These are phyloP conservation scores for Nicotiana rustica DNA, from an alignment of 305 asterid genomes.

Conservation along the genomic window DNA sequence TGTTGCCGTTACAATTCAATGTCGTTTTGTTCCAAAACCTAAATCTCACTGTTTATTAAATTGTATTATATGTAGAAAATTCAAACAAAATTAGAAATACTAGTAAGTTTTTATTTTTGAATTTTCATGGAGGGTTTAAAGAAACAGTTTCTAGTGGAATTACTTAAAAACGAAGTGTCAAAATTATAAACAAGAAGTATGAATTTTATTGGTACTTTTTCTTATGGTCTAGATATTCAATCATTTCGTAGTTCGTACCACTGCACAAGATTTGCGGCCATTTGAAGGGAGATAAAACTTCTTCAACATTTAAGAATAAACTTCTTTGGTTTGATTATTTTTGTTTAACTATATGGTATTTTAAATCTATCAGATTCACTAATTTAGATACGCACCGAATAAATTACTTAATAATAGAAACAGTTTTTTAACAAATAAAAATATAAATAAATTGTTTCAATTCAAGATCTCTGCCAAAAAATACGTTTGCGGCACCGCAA, in stretches of 20 bases:
- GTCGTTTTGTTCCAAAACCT: neutral
- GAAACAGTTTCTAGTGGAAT: neutral
- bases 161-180: neutral
- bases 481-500: too few relatives aligned
- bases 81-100: neutral
- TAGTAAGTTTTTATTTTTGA: neutral
- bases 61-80: neutral
- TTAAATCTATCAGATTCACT: too few relatives aligned
- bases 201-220: neutral
- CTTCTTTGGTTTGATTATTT: too few relatives aligned
- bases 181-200: neutral
- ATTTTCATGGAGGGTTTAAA: neutral
- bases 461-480: too few relatives aligned
- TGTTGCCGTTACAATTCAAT: slow-evolving; percentile 31
- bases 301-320: too few relatives aligned
- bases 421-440: too few relatives aligned
- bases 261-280: slow-evolving; percentile 21
- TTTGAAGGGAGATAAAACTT: neutral
- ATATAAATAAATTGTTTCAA: too few relatives aligned
- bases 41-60: neutral
- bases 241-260: slow-evolving; percentile 23
- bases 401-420: too few relatives aligned
- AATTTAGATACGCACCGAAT: too few relatives aligned
- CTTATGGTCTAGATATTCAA: neutral
- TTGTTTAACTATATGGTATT: too few relatives aligned